phyloP scores from a whole-genome alignment of 306 rosid genomes.

The Ceratonia siliqua region DNA sequence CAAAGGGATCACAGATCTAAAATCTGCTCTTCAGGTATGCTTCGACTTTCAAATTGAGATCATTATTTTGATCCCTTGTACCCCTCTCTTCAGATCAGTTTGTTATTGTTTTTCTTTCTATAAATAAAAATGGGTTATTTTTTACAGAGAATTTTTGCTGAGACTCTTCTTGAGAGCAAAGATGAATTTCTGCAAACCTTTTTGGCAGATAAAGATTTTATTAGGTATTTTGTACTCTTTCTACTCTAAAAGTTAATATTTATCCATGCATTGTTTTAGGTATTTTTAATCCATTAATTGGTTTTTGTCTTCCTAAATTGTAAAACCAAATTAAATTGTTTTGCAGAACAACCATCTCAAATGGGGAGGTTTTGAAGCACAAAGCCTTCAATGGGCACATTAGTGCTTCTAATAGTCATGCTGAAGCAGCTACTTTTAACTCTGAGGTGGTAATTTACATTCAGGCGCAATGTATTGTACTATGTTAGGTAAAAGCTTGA shows the following conservation, averaged over 20 bases:
- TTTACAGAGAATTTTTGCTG: conserved; percentile 78
- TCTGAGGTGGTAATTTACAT: conserved; percentile 58
- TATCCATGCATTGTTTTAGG: neutral
- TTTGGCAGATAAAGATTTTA: conserved; percentile 50
- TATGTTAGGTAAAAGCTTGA: conserved; percentile 5
- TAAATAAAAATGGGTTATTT: conserved; percentile 15
- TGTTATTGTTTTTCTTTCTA: neutral
- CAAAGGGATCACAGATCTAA: conserved; percentile 86
- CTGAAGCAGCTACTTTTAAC: conserved; percentile 47
- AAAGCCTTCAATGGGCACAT: conserved; percentile 44
- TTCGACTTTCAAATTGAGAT: neutral
- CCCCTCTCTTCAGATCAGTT: conserved; percentile 28
- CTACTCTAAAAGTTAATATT: neutral
- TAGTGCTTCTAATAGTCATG: conserved; percentile 32
- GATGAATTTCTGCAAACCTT: conserved; percentile 76
- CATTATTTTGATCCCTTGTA: conserved; percentile 6
- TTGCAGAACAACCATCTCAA: conserved; percentile 61
- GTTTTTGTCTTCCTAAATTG: conserved; percentile 5
- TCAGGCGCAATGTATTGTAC: neutral
- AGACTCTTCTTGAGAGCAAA: conserved; percentile 77
- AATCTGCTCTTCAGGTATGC: conserved; percentile 74
- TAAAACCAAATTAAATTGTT: conserved; percentile 15
- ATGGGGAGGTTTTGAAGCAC: conserved; percentile 60
- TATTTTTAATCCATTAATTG: conserved; percentile 5
- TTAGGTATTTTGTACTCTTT: conserved; percentile 49